phyloP scores from a whole-genome alignment of 2,329 filamentous ascomycete genomes.

The Sordariomycetes sp. region DNA sequence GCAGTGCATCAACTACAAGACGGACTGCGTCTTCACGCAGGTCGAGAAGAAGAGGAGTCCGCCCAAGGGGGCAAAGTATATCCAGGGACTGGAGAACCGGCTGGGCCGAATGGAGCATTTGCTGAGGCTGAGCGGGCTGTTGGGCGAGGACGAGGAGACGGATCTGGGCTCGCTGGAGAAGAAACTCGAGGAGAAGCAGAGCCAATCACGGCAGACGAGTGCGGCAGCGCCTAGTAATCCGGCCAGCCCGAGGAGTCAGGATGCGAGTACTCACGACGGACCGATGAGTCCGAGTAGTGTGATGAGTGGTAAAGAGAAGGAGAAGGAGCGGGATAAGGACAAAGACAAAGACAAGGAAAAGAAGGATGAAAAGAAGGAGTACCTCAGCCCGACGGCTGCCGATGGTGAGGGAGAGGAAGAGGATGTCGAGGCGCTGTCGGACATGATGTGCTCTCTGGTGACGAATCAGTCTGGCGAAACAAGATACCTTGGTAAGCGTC shows the following conservation, averaged over 20 bases:
- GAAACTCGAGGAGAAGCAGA: slow-evolving; percentile 51
- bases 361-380: slow-evolving; percentile 11
- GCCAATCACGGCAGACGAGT: slow-evolving; percentile 39
- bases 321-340: slow-evolving; percentile 7
- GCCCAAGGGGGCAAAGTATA: slow-evolving; percentile 97
- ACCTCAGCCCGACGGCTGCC: slow-evolving; percentile 20
- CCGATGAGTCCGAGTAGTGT: slow-evolving; percentile 39
- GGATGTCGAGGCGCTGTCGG: slow-evolving; percentile 80
- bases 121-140: slow-evolving; percentile 63
- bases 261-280: slow-evolving; percentile 32
- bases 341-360: slow-evolving; percentile 23
- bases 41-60: slow-evolving; percentile 98
- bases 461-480: slow-evolving; percentile 94
- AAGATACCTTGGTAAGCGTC: slow-evolving; percentile 85
- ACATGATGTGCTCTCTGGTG: slow-evolving; percentile 98
- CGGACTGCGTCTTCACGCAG: slow-evolving; percentile 92
- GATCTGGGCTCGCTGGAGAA: slow-evolving; percentile 85
- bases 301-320: slow-evolving; percentile 35
- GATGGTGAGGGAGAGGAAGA: slow-evolving; percentile 43
- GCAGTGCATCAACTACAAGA: slow-evolving; percentile 97
- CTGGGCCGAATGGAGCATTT: slow-evolving; percentile 93
- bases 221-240: slow-evolving; percentile 16
- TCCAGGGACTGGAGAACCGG: slow-evolving; percentile 91
- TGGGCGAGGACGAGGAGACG: slow-evolving; percentile 79
- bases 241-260: slow-evolving; percentile 41